A percentile compares a stretch with the other conserved stretches of the same genome.
These are phyloP conservation scores for Metschnikowia lachancei DNA, from an alignment of 805 yeast genomes.

Conservation along the genomic window DNA sequence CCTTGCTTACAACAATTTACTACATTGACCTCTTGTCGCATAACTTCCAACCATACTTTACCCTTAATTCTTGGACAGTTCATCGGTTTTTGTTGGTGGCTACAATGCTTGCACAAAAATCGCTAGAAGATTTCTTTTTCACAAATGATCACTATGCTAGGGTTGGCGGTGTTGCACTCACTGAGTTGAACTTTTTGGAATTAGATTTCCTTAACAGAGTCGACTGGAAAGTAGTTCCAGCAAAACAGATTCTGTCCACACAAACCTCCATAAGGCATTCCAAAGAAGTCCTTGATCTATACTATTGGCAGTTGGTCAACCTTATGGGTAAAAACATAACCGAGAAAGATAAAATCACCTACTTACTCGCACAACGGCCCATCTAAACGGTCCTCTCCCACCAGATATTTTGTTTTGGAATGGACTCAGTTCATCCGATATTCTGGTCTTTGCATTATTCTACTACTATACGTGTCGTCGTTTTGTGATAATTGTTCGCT, in stretches of 20 bases:
- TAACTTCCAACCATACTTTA: conserved; percentile 71
- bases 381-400: neutral
- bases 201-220: conserved; percentile 81
- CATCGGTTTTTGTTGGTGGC: conserved; percentile 89
- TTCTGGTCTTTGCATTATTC: neutral
- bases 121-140: conserved; percentile 89
- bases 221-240: conserved; percentile 57
- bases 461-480: neutral
- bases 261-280: conserved; percentile 29
- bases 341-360: conserved; percentile 15
- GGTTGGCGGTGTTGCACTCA: conserved; percentile 87
- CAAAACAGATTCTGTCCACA: conserved; percentile 27
- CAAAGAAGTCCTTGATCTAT: conserved; percentile 39
- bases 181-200: conserved; percentile 83
- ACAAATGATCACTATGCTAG: conserved; percentile 92
- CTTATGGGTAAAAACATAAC: conserved; percentile 38
- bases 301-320: conserved; percentile 39
- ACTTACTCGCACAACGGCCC: neutral
- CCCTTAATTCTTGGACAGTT: conserved; percentile 86
- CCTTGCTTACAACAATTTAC: conserved; percentile 78
- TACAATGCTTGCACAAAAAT: conserved; percentile 86
- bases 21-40: conserved; percentile 82
- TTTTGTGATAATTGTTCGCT: neutral
- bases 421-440: neutral
- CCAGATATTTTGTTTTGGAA: too few species aligned